These are phyloP conservation scores for Fusarium chaquense DNA, from an alignment of 2,329 filamentous ascomycete genomes.

Conservation along the genomic window DNA sequence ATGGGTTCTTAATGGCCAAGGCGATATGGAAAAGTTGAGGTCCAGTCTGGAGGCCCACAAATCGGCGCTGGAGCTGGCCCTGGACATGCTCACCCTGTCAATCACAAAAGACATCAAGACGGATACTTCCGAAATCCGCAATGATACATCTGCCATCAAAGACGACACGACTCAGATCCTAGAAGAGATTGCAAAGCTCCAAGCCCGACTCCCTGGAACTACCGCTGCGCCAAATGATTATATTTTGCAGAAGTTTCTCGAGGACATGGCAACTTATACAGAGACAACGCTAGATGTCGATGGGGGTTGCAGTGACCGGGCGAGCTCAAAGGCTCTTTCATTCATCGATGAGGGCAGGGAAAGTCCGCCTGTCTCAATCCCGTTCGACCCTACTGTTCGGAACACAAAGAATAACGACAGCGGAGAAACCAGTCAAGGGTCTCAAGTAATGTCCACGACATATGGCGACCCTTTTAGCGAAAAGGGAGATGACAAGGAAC, in stretches of 20 bases:
- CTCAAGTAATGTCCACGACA: fast-evolving
- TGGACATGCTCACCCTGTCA: constrained; percentile 13
- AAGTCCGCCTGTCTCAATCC: fast-evolving
- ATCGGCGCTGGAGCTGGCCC: constrained; percentile 11
- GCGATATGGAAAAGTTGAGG: constrained; percentile 21
- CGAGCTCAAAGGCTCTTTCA: neutral
- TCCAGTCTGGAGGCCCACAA: constrained; percentile 30
- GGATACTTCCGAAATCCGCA: neutral
- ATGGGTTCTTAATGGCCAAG: constrained; percentile 14
- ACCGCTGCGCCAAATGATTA: neutral
- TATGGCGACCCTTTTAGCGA: fast-evolving
- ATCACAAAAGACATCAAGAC: constrained; percentile 5
- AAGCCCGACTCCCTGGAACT: neutral
- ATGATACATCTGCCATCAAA: constrained; percentile 20
- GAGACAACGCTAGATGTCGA: neutral
- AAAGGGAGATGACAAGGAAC: neutral
- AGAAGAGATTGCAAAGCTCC: constrained; percentile 8
- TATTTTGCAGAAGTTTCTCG: constrained; percentile 14
- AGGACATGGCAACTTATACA: constrained; percentile 26
- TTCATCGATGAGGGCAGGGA: neutral
- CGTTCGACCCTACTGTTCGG: fast-evolving
- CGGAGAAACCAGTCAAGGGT: fast-evolving
- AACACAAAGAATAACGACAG: fast-evolving
- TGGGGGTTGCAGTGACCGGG: neutral
- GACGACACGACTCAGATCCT: constrained; percentile 19